phyloP scores from a whole-genome alignment of 2,329 filamentous ascomycete species.

The Colletotrichum phormii region DNA sequence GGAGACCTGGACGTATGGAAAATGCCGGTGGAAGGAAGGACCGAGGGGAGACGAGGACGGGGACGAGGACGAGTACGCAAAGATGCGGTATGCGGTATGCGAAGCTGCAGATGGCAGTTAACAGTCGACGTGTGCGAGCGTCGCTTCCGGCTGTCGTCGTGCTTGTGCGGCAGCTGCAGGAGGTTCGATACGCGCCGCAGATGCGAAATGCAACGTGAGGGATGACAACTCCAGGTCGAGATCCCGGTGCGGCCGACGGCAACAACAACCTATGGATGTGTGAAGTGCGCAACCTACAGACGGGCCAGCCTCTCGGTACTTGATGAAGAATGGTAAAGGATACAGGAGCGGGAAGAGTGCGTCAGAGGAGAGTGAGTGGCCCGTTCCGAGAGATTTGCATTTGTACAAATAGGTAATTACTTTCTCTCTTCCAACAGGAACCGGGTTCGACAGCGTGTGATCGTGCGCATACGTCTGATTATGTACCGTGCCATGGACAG shows the following conservation, averaged over 20 bases:
- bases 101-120: neutral
- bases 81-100: neutral
- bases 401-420: neutral
- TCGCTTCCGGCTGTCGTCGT: conserved; percentile 8
- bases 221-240: neutral
- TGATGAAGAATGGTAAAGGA: neutral
- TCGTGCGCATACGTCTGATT: conserved; percentile 9
- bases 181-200: conserved; percentile 12
- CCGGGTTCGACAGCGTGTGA: conserved; percentile 18
- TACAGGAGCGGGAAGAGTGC: neutral
- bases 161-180: conserved; percentile 20
- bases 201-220: conserved; percentile 8
- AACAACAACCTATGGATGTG: neutral
- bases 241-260: neutral
- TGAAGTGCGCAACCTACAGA: neutral
- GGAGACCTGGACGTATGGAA: neutral
- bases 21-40: neutral
- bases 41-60: neutral
- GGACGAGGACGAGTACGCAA: neutral
- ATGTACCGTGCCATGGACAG: conserved; percentile 23
- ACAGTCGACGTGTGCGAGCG: conserved; percentile 1
- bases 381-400: neutral
- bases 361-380: neutral
- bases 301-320: neutral
- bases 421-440: neutral